These are phyloP conservation scores for Heterobasidion occidentale DNA, from an alignment of 1,284 basidiomycete species.

Conservation along the genomic window DNA sequence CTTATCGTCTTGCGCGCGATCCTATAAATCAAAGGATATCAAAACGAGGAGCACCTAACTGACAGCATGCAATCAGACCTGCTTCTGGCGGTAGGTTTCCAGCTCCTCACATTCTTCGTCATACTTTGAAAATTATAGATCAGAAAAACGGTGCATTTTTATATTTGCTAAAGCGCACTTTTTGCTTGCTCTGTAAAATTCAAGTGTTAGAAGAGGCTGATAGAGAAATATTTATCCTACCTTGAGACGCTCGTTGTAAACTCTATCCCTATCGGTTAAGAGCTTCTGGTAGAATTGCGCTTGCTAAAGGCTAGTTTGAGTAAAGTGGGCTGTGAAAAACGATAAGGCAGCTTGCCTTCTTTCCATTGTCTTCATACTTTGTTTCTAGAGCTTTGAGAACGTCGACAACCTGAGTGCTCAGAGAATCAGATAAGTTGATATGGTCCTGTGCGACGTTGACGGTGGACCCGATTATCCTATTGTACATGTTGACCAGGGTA, in stretches of 20 bases:
- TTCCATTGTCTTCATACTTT: constrained; percentile 58
- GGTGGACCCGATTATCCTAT: constrained; percentile 56
- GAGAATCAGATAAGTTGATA: constrained; percentile 51
- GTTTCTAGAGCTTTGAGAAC: constrained; percentile 53
- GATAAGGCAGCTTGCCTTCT: constrained; percentile 37
- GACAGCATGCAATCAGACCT: constrained; percentile 29
- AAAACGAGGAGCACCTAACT: background rate
- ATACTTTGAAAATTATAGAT: constrained; percentile 38
- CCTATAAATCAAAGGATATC: constrained; percentile 28
- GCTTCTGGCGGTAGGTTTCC: constrained; percentile 66
- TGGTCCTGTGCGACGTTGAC: constrained; percentile 61
- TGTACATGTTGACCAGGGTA: constrained; percentile 60
- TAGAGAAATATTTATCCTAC: constrained; percentile 25
- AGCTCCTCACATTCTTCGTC: constrained; percentile 70
- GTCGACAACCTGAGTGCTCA: constrained; percentile 55
- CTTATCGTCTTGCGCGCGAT: constrained; percentile 60
- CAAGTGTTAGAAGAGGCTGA: constrained; percentile 1
- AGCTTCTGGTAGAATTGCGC: constrained; percentile 65
- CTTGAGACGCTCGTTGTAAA: constrained; percentile 63
- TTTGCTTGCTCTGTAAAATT: constrained; percentile 55
- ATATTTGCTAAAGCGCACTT: constrained; percentile 31
- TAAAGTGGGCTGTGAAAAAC: constrained; percentile 1
- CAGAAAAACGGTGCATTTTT: constrained; percentile 3
- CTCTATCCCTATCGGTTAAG: constrained; percentile 58
- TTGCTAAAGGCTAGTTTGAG: constrained; percentile 34